Conservation (phyloP, 2,329 filamentous ascomycete species). For the Ilyonectria robusta region DNA sequence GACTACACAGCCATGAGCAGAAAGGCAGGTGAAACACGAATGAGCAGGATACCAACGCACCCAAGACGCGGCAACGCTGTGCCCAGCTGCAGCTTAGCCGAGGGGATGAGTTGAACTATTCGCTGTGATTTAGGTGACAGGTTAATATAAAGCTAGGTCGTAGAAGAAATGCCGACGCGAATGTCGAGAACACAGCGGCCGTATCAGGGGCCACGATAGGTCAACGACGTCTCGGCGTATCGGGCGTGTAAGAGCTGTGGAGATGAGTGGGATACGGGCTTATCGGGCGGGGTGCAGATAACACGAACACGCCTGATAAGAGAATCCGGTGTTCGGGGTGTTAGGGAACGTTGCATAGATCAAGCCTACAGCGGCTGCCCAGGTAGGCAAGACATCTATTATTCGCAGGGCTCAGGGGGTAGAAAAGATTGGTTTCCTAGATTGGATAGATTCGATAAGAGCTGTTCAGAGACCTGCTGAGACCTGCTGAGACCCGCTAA, state of each 20-base stretch:
- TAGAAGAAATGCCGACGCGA: not conserved
- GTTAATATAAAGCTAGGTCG: not conserved
- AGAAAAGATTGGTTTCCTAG: not conserved
- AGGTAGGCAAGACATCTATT: conserved; percentile 1
- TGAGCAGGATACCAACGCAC: not conserved
- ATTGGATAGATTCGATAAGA: not conserved
- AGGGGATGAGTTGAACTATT: conserved; percentile 22
- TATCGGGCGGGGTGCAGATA: not conserved
- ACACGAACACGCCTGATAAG: not conserved
- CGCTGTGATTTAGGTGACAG: conserved; percentile 11
- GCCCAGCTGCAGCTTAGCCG: conserved; percentile 6
- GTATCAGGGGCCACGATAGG: not conserved
- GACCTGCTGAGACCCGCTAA: too few relatives aligned
- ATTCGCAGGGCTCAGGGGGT: not conserved
- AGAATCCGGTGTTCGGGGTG: not conserved
- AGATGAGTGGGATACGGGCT: not conserved
- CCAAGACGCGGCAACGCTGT: not conserved
- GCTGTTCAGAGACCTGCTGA: too few relatives aligned
- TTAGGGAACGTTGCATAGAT: not conserved
- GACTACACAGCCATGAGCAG: conserved; percentile 23
- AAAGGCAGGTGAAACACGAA: conserved; percentile 2
- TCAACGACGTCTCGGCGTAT: not conserved
- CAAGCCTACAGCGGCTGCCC: not conserved
- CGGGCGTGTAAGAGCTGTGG: not conserved
- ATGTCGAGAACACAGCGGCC: not conserved